phyloP scores from a whole-genome alignment of 2,329 filamentous ascomycete species.

The Arthrobotrys sphaeroides region DNA sequence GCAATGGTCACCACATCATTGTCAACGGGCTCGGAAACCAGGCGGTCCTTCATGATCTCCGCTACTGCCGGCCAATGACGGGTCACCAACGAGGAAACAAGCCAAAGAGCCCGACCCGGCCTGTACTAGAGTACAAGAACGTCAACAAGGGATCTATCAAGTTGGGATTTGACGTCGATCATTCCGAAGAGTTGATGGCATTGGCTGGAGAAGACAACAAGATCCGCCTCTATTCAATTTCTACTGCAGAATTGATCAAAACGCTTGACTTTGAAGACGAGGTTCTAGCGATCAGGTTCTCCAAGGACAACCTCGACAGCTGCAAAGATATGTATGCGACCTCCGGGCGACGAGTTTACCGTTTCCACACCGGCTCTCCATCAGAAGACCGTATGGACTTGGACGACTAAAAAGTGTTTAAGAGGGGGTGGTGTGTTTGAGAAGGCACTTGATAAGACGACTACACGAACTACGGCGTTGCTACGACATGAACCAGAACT shows the following conservation, averaged over 20 bases:
- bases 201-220: constrained; percentile 42
- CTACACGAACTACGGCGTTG: constrained; percentile 17
- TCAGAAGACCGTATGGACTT: constrained; percentile 30
- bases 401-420: constrained; percentile 12
- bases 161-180: constrained; percentile 41
- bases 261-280: constrained; percentile 40
- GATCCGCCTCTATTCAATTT: constrained; percentile 44
- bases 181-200: constrained; percentile 32
- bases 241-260: constrained; percentile 34
- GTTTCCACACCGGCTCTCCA: constrained; percentile 27
- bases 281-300: constrained; percentile 37
- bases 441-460: background rate
- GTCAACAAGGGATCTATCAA: constrained; percentile 41
- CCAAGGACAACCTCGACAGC: constrained; percentile 31
- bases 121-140: constrained; percentile 35
- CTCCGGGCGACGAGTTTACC: constrained; percentile 14
- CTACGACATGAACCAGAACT: background rate
- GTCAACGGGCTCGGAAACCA: constrained; percentile 50
- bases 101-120: constrained; percentile 27
- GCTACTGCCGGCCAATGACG: constrained; percentile 44
- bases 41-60: constrained; percentile 37
- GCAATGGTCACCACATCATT: constrained; percentile 34
- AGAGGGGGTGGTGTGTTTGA: background rate
- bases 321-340: constrained; percentile 37
- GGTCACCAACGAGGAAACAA: constrained; percentile 40